Percentiles rank a stretch among this genome's conserved stretches.
These are phyloP conservation scores for Quercus lobata DNA, from an alignment of 331 rosid species.

Conservation along the genomic window DNA sequence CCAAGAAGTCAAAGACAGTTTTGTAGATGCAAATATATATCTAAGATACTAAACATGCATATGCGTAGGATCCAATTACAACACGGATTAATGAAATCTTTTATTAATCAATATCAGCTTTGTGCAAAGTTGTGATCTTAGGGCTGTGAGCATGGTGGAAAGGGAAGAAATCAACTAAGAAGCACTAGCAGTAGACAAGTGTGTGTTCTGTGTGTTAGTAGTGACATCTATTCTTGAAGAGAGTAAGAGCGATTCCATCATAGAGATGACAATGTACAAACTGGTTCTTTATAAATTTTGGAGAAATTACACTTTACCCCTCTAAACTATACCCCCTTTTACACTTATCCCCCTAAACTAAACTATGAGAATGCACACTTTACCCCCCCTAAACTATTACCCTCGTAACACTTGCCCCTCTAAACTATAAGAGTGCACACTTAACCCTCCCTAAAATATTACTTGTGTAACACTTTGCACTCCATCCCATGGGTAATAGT, in stretches of 20 bases:
- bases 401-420: too few relatives aligned
- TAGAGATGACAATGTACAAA: background rate
- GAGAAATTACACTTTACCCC: too few relatives aligned
- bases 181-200: background rate
- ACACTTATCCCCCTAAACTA: too few relatives aligned
- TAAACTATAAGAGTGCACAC: too few relatives aligned
- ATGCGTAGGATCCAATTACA: background rate
- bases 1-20: background rate
- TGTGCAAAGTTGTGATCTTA: background rate
- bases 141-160: background rate
- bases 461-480: too few relatives aligned
- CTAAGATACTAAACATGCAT: background rate
- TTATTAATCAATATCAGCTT: background rate
- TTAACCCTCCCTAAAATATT: too few relatives aligned
- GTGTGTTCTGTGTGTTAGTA: background rate
- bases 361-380: too few relatives aligned
- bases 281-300: background rate
- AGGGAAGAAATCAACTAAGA: background rate
- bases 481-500: too few relatives aligned
- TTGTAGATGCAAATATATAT: background rate
- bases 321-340: too few relatives aligned
- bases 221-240: background rate
- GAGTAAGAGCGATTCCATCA: background rate
- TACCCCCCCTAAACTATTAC: too few relatives aligned
- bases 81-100: background rate